These are phyloP conservation scores for Lithospermum erythrorhizon DNA, from an alignment of 257 asterid species.

Conservation along the genomic window DNA sequence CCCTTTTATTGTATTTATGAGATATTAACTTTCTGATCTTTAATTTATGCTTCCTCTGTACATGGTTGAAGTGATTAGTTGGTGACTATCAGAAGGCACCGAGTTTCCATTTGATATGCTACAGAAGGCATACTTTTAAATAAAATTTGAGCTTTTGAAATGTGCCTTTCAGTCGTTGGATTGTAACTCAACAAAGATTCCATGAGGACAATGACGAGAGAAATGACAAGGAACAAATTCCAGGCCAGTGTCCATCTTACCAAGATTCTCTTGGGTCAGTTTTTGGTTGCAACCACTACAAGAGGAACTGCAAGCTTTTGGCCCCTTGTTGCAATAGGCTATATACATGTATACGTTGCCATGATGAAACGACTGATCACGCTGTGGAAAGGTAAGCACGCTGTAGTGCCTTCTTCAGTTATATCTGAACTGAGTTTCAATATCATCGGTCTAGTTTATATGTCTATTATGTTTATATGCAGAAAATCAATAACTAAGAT, in stretches of 20 bases:
- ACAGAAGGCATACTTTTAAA: neutral
- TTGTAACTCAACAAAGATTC: conserved; percentile 40
- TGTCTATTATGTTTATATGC: conserved; percentile 23
- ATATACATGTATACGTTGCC: conserved; percentile 80
- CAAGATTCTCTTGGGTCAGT: conserved; percentile 30
- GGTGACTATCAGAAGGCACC: neutral
- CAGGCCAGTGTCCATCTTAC: conserved; percentile 57
- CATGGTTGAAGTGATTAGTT: too few relatives aligned
- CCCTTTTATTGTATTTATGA: conserved; percentile 1
- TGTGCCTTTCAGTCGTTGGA: conserved; percentile 51
- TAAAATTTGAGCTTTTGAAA: neutral
- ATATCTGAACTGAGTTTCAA: neutral
- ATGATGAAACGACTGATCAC: conserved; percentile 71
- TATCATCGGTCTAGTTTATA: conserved; percentile 4
- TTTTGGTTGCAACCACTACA: conserved; percentile 79
- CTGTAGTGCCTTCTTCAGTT: conserved; percentile 10
- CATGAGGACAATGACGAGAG: conserved; percentile 22
- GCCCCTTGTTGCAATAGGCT: conserved; percentile 74
- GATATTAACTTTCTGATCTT: conserved; percentile 4
- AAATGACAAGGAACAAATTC: conserved; percentile 34
- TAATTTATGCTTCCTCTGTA: neutral
- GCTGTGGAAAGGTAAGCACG: conserved; percentile 55
- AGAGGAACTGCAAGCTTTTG: conserved; percentile 68
- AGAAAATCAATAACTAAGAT: conserved; percentile 59
- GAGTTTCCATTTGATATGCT: neutral